phyloP scores from a whole-genome alignment of 2,329 filamentous ascomycete genomes.

The Elsinoe arachidis region DNA sequence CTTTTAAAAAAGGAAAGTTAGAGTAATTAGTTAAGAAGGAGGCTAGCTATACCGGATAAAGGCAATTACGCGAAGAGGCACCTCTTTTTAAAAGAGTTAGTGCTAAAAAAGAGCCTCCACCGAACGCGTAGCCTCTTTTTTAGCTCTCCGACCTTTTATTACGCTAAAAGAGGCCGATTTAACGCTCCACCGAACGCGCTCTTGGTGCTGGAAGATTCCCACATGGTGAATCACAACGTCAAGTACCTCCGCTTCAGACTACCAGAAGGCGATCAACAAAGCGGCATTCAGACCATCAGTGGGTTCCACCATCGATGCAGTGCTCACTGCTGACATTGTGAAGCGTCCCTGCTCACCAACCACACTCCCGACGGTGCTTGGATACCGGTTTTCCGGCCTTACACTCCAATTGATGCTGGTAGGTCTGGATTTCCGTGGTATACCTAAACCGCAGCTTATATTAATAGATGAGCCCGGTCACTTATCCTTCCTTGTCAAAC shows the following conservation, averaged over 20 bases:
- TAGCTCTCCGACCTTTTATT: too few species aligned
- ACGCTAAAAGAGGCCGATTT: too few species aligned
- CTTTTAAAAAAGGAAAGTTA: too few species aligned
- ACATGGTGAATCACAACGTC: slow-evolving; percentile 51
- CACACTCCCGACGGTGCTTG: slow-evolving; percentile 50
- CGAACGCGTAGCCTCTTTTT: too few species aligned
- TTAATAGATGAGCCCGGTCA: slow-evolving; percentile 46
- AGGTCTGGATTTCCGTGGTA: slow-evolving; percentile 30
- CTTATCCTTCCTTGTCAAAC: slow-evolving; percentile 58
- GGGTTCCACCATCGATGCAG: background rate
- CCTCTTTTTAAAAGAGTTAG: too few species aligned
- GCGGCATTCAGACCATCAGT: slow-evolving; percentile 34
- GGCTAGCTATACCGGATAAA: too few species aligned
- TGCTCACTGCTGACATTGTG: background rate
- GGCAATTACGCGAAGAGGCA: too few species aligned
- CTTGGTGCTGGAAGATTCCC: slow-evolving; percentile 42
- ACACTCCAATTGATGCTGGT: slow-evolving; percentile 52
- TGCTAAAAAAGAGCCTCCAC: too few species aligned
- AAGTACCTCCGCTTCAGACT: slow-evolving; percentile 50
- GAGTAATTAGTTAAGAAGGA: too few species aligned
- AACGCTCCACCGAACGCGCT: too few species aligned
- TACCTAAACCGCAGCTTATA: slow-evolving; percentile 8
- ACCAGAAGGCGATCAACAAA: slow-evolving; percentile 38
- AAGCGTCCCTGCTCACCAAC: slow-evolving; percentile 51
- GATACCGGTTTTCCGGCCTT: slow-evolving; percentile 55